Base-by-base conservation (phyloP, 2,329 filamentous ascomycete genomes). In the Mycocentrospora acerina region DNA sequence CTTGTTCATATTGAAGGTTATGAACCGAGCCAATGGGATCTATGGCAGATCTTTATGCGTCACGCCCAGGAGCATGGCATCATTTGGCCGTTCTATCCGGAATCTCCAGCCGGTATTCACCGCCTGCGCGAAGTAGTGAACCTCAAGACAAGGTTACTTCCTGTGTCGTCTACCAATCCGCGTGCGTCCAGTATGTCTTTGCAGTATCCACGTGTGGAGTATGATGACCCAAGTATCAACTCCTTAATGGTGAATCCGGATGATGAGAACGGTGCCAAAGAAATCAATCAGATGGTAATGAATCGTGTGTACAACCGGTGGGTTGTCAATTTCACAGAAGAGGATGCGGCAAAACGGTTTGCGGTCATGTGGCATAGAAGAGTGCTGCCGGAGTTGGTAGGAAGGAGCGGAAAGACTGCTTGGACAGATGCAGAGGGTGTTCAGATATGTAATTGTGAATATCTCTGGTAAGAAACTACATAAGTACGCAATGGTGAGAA, bases 261-360 rank as follows among this genome's bases (percentile, higher is more conserved):
- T 6, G 49, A 46, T 8, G 18, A 40, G 2, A 11, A 29, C 5
- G 28, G 31, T 17, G 42, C 42, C 2, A 44, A 44, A 37, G 33
- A 46, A 29, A 35, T 59, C 31, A 60, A 48, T 24, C 53, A 48
- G 47, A 55, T 60, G 8, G 38, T 64, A 7, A 64, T 65, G 56
- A 58, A 62, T 40, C 58, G 67, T 26, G 51, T 64, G 40, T 70
- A 66, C 29, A 67, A 55, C 24, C 66, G 76, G 27, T 80, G 79
- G 67, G 66, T 84, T 11, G 51, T 84, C 15, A 72, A 75, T 4
- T 82, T 86, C 44, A 57, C 69, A 11, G 76, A 77, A n/a, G 67
- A 73, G 33, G 66, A 68, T 8, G 79, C 80, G 44, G 80, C 80
- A 14, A 72, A 70, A 37, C 63, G 73, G 44, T 80, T 79, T 60